Percentiles rank a stretch among this genome's conserved stretches.
Evolutionary conservation across 2,329 filamentous ascomycete genomes (phyloP).

Genomic region (Sclerotinia minor): DNA sequence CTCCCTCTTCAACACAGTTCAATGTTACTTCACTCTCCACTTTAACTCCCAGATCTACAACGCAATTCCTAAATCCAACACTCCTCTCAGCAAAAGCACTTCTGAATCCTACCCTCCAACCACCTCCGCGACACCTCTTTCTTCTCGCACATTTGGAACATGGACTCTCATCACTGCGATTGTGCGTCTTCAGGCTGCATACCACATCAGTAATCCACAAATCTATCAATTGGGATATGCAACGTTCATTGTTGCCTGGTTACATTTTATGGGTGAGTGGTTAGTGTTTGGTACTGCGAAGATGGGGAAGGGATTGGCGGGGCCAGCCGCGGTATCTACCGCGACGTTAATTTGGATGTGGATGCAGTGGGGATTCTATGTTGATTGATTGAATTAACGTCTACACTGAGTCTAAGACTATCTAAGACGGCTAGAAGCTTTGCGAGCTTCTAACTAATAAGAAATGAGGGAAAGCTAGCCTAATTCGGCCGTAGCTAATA

Average conservation of each 20-base stretch:
- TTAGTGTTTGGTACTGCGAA: slow-evolving; percentile 74
- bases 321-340: slow-evolving; percentile 55
- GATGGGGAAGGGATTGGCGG: slow-evolving; percentile 57
- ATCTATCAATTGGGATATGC: slow-evolving; percentile 64
- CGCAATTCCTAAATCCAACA: background rate
- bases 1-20: slow-evolving; percentile 80
- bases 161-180: slow-evolving; percentile 66
- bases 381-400: too few species aligned
- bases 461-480: too few species aligned
- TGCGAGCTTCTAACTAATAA: too few species aligned
- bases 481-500: too few species aligned
- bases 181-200: slow-evolving; percentile 65
- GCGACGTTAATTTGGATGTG: slow-evolving; percentile 60
- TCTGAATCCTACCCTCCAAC: slow-evolving; percentile 58
- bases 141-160: slow-evolving; percentile 70
- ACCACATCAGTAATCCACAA: slow-evolving; percentile 59
- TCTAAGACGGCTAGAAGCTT: too few species aligned
- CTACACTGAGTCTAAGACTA: too few species aligned
- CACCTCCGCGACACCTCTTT: slow-evolving; percentile 78
- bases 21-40: slow-evolving; percentile 76
- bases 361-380: slow-evolving; percentile 69
- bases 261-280: slow-evolving; percentile 67
- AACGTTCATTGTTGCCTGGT: slow-evolving; percentile 63
- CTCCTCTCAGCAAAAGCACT: slow-evolving; percentile 51
- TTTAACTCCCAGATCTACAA: slow-evolving; percentile 86